Base-by-base conservation (phyloP, 2,329 filamentous ascomycete species). In the Chrysoporthe puriensis region DNA sequence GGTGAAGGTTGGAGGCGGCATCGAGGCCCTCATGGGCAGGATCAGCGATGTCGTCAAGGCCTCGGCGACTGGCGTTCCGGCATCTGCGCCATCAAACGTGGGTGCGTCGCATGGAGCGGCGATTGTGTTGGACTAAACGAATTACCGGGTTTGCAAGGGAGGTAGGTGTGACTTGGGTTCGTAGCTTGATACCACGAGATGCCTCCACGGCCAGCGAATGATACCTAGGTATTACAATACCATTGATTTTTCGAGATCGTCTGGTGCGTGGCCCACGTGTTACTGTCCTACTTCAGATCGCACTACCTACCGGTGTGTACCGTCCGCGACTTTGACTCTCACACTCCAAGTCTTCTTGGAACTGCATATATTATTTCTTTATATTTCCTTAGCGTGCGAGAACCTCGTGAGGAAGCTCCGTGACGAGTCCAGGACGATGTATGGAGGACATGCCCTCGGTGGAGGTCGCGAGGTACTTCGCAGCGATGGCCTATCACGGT, bases 31-130 rank as follows among this genome's bases (percentile, higher is more conserved):
- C 71, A 76, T 88, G 36, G 75, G 76, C 58, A 79, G 80, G 21
- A 77, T 85, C 9, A 84, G 87, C 73, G 81, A 82, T 21, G 79
- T 79, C 16, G 72, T 88, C 40, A 77, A 81, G 54, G 73, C 77
- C 3, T 64, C 82, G 50, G 73, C 69, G 40, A 59, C 42, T 36
- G 66, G 54, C 13, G 43, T 18, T 9, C 2, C 62, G 9, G 62
- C 13, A 9, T 46, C 34, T 34, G 43, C 61, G 14, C 42, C 57
- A 50, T 26, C 57, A 9, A 11, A 34, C 16, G 36, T 48, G 63
- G 56, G 62, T n/a, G 60, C 57, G 14, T 68, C 68, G 26, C 59
- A 63, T 16, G 68, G 59, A 42, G 68, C 68, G 32, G 57, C 68
- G 32, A 70, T 70, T 32, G 58, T 66, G 40, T 21, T 70, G 60